Evolutionary conservation across 2,329 filamentous ascomycete species (phyloP).

Genomic region (Claviceps fusiformis): DNA sequence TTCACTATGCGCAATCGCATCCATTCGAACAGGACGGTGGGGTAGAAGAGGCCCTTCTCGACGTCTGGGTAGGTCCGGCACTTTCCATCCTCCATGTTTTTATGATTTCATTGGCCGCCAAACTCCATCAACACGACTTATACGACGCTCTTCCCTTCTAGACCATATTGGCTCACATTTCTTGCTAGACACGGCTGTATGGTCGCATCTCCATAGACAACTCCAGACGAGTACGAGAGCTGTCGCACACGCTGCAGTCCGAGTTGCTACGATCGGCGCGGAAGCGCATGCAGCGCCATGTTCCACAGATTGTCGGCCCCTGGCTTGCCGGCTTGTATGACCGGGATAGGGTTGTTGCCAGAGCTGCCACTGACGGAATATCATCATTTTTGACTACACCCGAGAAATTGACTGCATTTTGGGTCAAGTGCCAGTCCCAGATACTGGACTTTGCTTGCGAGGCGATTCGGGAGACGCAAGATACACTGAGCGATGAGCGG

Average conservation of each 20-base stretch:
- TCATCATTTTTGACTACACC: constrained; percentile 61
- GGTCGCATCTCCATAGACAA: constrained; percentile 84
- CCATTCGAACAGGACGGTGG: constrained; percentile 42
- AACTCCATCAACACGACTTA: background rate
- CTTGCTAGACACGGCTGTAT: constrained; percentile 64
- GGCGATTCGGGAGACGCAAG: constrained; percentile 65
- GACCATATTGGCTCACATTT: background rate
- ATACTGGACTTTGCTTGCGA: constrained; percentile 73
- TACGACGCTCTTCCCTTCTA: background rate
- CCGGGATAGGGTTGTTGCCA: constrained; percentile 61
- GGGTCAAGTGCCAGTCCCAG: constrained; percentile 65
- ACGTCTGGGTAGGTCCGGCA: constrained; percentile 59
- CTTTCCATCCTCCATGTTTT: background rate
- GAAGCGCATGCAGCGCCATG: constrained; percentile 69
- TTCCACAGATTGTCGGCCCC: constrained; percentile 67
- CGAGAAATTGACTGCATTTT: constrained; percentile 65
- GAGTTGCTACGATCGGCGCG: constrained; percentile 49
- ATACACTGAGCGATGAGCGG: constrained; percentile 79
- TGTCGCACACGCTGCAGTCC: constrained; percentile 63
- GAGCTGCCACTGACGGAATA: constrained; percentile 66
- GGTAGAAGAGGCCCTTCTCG: constrained; percentile 68
- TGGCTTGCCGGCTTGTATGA: constrained; percentile 90
- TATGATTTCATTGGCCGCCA: background rate
- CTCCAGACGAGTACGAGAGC: constrained; percentile 73
- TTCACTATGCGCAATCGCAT: constrained; percentile 45